phyloP scores from a whole-genome alignment of 2,329 filamentous ascomycete species.

The Cephalotrichum gorgonifer region DNA sequence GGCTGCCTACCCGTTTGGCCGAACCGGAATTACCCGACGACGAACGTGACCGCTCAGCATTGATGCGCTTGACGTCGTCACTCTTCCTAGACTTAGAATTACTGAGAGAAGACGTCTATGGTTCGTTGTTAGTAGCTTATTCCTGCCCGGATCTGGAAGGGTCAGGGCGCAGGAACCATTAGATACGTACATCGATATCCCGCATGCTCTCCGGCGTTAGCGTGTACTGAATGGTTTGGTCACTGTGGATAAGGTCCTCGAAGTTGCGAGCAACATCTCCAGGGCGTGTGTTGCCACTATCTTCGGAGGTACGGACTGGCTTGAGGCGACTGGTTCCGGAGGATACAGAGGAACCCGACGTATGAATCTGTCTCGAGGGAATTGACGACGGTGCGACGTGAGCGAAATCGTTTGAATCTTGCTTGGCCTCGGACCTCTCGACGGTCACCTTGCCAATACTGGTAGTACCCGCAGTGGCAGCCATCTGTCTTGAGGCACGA shows the following conservation, averaged over 20 bases:
- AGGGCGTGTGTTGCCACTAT: slow-evolving; percentile 32
- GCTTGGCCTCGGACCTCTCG: slow-evolving; percentile 17
- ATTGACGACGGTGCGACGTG: background rate
- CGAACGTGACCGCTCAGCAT: slow-evolving; percentile 33
- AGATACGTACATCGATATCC: slow-evolving; percentile 54
- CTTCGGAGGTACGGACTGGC: slow-evolving; percentile 46
- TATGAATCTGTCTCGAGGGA: slow-evolving; percentile 26
- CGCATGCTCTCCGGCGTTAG: slow-evolving; percentile 72
- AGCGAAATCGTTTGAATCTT: background rate
- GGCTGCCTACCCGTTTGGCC: slow-evolving; percentile 17
- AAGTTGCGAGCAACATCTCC: slow-evolving; percentile 59
- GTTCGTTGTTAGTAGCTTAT: background rate
- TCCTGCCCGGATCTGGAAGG: slow-evolving; percentile 12
- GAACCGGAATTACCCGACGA: slow-evolving; percentile 33
- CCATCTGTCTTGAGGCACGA: background rate
- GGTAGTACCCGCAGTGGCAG: slow-evolving; percentile 8
- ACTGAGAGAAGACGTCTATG: background rate
- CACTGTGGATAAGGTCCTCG: slow-evolving; percentile 71
- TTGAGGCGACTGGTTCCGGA: slow-evolving; percentile 41
- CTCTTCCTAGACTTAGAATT: slow-evolving; percentile 30
- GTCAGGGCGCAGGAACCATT: background rate
- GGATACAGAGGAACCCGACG: slow-evolving; percentile 40
- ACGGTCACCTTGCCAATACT: slow-evolving; percentile 27
- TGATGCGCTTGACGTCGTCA: slow-evolving; percentile 29
- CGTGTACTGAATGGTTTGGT: slow-evolving; percentile 74